Percentiles rank a stretch among this genome's conserved stretches.
Evolutionary conservation across 176 grass and related monocot species (phyloP).

Genomic region (Puya raimondii): DNA sequence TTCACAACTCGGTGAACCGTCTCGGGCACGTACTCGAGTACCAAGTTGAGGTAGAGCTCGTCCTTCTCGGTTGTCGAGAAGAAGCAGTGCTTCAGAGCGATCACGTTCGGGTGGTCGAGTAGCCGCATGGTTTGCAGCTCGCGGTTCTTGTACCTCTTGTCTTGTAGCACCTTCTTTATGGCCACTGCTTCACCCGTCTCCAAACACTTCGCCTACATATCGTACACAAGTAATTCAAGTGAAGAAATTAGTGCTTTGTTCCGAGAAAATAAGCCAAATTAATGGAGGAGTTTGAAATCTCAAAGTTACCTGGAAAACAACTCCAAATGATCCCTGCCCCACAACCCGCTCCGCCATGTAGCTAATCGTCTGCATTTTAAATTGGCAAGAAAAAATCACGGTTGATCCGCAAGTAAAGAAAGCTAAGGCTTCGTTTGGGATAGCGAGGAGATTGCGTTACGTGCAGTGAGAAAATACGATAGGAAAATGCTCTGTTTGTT

Average conservation of each 20-base stretch:
- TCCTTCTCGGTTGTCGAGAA: slow-evolving; percentile 20
- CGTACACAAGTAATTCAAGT: not conserved
- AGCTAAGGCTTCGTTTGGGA: no score
- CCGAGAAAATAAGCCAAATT: no score
- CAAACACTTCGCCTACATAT: slow-evolving; percentile 10
- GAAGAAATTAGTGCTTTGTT: not conserved
- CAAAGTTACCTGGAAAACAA: slow-evolving; percentile 23
- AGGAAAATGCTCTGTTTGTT: no score
- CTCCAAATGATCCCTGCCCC: slow-evolving; percentile 27
- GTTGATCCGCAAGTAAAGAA: no score
- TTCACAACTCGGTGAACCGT: slow-evolving; percentile 5
- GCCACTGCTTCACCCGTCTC: slow-evolving; percentile 22
- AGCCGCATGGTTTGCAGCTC: slow-evolving; percentile 21
- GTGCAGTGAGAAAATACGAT: no score
- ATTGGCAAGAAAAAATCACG: no score
- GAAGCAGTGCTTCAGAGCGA: slow-evolving; percentile 14
- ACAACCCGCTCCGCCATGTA: slow-evolving; percentile 31
- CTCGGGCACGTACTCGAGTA: slow-evolving; percentile 19
- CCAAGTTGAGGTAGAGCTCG: slow-evolving; percentile 17
- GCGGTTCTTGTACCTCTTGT: slow-evolving; percentile 25
- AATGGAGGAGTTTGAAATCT: no score
- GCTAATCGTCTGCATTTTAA: slow-evolving; percentile 17
- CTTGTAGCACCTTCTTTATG: slow-evolving; percentile 24
- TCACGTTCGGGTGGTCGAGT: slow-evolving; percentile 17
- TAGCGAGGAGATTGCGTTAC: no score